Base-by-base conservation (phyloP, 192 early-diverging fungal genomes). In the Gaertneriomyces sp. region DNA sequence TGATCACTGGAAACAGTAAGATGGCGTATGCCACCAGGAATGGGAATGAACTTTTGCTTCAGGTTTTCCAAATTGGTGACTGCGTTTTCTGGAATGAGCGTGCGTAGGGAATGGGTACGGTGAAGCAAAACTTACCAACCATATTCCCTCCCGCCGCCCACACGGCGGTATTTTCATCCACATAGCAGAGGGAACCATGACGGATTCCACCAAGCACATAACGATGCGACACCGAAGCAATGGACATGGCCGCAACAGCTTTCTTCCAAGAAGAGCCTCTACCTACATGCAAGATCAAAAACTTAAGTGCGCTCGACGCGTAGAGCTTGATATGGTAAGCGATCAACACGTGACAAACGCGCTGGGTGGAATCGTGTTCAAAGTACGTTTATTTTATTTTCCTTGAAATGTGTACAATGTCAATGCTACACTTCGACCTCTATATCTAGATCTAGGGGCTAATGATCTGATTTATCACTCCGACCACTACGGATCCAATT, bases 101-200 rank as follows among this genome's bases (percentile, higher is more conserved):
- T 19, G 44, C 17, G 14, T 42, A 65, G 10, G 11, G 10, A 33
- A 33, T 33, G 11, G 12, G 20, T 39, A 56, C 4, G 4, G 38
- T 38, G 5, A 8, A 8, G 54, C 4, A 14, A 17, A n/a, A 10
- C 60, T 10, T 71, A 80, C 81, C 66, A 25, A 83, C 60, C 41
- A 79, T 59, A 57, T 83, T 83, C 61, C 69, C 66, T 56, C 81
- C 81, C 7, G 78, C 78, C 39, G 77, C 71, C 53, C 73, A 83
- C 16, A 80, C n/a, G 14, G 78, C 53, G 11, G 81, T 83, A 42
- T 76, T 77, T 47, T 83, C 79, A 54, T 83, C 81, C 41, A 80
- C 65, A 63, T 73, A 80, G 64, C 70, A 76, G 5, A 83, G 8
- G 58, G 80, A 78, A 4, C 74, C 78, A 58, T 74, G 74, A 42